Evolutionary conservation across 2,329 filamentous ascomycete genomes (phyloP), one percentile per base, ranked within the genome.

Genomic region (Arthrinium puccinioides): DNA sequence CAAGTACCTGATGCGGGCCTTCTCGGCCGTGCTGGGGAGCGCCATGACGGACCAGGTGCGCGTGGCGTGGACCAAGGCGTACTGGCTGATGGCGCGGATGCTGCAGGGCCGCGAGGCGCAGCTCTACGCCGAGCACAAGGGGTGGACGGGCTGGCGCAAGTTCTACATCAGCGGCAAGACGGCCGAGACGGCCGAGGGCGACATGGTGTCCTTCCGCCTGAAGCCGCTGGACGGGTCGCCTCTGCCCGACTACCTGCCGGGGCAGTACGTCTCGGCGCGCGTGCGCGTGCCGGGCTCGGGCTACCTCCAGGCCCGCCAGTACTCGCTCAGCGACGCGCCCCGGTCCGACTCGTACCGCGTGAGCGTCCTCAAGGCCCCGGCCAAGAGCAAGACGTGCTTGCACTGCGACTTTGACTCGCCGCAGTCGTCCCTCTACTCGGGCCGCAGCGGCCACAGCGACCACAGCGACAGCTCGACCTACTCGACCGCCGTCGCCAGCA

Each of bases 231-330:
- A 86, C 44, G 69, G 66, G 25, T 59, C 70, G 44, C 63, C 65
- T n/a, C 63, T 88, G 27, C 82, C 82, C 0, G 30, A 52, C 0
- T 88, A 76, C 64, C 66, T 72, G 40, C 82, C 84, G 0, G 84
- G 84, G 24, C 83, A 88, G 59, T 88, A 87, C 53, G 70, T 85
- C 42, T 82, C 79, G 1, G 60, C 87, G 32, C 71, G 72, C 34
- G 56, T 80, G 7, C 64, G 70, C 34, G 69, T 84, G 0, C 72
- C 75, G 2, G 62, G 70, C 32, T 67, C 83, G 16, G 72, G 74
- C n/a, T 69, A 81, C 47, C 61, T 70, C 40, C 86, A 90, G 59
- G 76, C 78, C 40, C 66, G 85, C 38, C 85, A 90, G 64, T 90
- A 87, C 64, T 84, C 79, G 32, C 66, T 90, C 39, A 83, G 76